These are phyloP conservation scores for Aphanomyces astaci DNA, from an alignment of 352 stramenopile species.

Conservation along the genomic window DNA sequence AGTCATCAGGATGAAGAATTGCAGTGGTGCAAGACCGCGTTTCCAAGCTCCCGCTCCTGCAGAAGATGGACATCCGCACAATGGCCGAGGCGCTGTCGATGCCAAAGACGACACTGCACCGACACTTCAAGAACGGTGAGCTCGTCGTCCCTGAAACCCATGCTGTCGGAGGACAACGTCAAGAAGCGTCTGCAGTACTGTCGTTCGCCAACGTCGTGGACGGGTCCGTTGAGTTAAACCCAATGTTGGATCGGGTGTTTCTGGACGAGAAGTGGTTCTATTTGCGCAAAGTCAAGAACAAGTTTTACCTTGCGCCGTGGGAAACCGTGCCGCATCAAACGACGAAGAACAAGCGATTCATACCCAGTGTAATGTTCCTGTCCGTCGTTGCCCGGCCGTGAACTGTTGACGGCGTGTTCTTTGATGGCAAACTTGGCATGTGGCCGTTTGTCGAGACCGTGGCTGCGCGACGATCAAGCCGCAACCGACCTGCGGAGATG, in stretches of 20 bases:
- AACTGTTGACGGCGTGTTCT: background rate
- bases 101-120: background rate
- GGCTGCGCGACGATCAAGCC: background rate
- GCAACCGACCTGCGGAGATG: background rate
- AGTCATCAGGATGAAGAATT: too few species aligned
- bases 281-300: conserved; percentile 1
- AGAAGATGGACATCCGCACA: background rate
- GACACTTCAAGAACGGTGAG: background rate
- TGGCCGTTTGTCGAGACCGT: background rate
- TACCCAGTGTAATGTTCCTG: background rate
- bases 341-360: conserved; percentile 1
- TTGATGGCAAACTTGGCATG: background rate
- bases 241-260: background rate
- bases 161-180: background rate
- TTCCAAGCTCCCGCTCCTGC: background rate
- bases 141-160: background rate
- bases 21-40: too few species aligned
- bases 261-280: conserved; percentile 7
- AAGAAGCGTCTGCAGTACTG: background rate
- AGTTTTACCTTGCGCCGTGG: conserved; percentile 7
- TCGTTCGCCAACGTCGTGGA: background rate
- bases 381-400: background rate
- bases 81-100: background rate
- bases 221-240: background rate
- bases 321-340: background rate